A percentile compares a stretch with the other conserved stretches of the same genome.
Conservation (phyloP, 805 yeast genomes). For the Pichia rugopelliculosa region DNA sequence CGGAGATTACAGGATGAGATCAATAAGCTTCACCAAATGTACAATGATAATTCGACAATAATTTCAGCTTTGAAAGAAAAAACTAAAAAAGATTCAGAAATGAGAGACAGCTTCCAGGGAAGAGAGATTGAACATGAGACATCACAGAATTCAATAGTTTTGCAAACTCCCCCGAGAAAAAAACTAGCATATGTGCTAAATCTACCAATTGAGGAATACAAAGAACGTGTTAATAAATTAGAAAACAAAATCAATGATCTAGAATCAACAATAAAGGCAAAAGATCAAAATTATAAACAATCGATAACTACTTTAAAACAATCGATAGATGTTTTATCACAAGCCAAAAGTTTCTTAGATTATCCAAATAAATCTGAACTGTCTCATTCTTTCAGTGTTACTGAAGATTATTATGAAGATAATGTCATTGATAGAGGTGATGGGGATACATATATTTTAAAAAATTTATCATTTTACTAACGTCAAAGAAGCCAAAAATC, state of each 20-base stretch:
- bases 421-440: not conserved
- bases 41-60: not conserved
- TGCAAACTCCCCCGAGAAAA: not conserved
- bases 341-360: conserved; percentile 16
- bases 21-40: conserved; percentile 1
- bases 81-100: not conserved
- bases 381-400: not conserved
- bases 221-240: not conserved
- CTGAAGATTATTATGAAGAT: not conserved
- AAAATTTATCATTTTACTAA: conserved; percentile 9
- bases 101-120: not conserved
- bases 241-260: conserved; percentile 12
- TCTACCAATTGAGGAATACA: conserved; percentile 4
- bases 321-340: conserved; percentile 17
- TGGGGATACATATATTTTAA: conserved; percentile 12
- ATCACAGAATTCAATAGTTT: not conserved
- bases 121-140: no score
- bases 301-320: conserved; percentile 15
- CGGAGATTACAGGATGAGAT: conserved; percentile 5
- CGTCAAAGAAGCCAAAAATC: not conserved
- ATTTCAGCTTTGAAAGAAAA: not conserved
- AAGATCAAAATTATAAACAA: conserved; percentile 12
- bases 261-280: conserved; percentile 14
- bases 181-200: no score
- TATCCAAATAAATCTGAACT: not conserved